phyloP scores from a whole-genome alignment of 2,329 filamentous ascomycete genomes.

The Pseudogymnoascus sp. region DNA sequence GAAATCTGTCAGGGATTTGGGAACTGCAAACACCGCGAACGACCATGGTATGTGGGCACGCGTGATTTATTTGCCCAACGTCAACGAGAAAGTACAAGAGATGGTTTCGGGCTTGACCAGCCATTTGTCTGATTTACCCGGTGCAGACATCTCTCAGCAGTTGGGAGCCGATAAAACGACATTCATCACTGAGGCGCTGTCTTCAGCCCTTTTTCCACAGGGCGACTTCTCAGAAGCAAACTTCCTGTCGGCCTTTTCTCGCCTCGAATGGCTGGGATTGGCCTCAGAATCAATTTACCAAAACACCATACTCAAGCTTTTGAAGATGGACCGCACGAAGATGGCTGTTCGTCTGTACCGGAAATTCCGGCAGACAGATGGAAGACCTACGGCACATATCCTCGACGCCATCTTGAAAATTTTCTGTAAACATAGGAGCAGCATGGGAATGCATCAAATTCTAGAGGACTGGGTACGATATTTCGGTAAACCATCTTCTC shows the following conservation, averaged over 20 bases:
- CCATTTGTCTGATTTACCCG: neutral
- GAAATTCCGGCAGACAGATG: conserved; percentile 13
- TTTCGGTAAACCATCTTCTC: conserved; percentile 22
- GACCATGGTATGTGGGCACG: neutral
- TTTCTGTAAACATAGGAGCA: conserved; percentile 25
- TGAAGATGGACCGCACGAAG: conserved; percentile 16
- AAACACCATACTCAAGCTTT: conserved; percentile 16
- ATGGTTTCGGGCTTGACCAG: neutral
- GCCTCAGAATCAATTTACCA: conserved; percentile 15
- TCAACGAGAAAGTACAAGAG: neutral
- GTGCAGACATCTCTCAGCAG: neutral
- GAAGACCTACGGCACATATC: conserved; percentile 15
- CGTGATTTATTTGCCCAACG: neutral
- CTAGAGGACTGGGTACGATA: conserved; percentile 30
- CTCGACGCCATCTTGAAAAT: conserved; percentile 26
- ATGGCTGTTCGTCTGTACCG: conserved; percentile 21
- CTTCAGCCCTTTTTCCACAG: neutral
- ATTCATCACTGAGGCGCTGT: neutral
- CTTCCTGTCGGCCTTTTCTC: neutral
- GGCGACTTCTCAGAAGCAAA: neutral
- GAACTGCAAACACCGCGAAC: neutral
- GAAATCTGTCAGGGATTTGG: conserved; percentile 11
- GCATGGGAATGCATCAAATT: conserved; percentile 30
- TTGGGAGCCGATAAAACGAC: neutral
- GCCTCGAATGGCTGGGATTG: neutral